Base-by-base conservation (phyloP, 1,139 yeast genomes). In the Yamadazyma aaseri region DNA sequence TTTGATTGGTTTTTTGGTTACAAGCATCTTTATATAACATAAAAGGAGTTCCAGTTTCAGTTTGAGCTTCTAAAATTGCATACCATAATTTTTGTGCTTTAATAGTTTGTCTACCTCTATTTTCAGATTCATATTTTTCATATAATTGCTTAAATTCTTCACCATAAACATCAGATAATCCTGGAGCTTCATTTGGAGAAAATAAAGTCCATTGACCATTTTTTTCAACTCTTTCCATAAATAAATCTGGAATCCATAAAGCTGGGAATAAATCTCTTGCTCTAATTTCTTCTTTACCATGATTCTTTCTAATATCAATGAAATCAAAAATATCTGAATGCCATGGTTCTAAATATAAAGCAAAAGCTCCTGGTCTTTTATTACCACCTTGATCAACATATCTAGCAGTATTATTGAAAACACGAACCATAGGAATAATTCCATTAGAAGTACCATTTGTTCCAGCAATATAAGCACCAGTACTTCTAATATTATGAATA, bases 321-420 rank as follows among this genome's bases (percentile, higher is more conserved):
- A 86, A 83, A 40, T 86, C 95, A 56, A 85, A 81, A 38, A 86
- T 75, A 55, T 86, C 96, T 16, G 86, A 77, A 54, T 86, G 96
- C 96, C 96, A 86, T 47, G 96, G 95, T 64, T 86, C 96, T 39
- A 86, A 68, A 60, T 86, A 86, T 38, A 86, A 65, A 27, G 96
- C 95, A 59, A 86, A 84, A 10, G 96, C 96, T 53, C 96, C 96
- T 2, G 96, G 96, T 56, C 96, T 78, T 62, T 87, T 87, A 69
- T 86, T 86, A 50, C 96, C 96, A 56, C 96, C 96, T 67, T 86
- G 96, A 53, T 86, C 96, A 32, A 86, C 96, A 51, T 86, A 86
- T 56, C 96, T 76, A 20, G 96, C 96, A 38, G 96, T 86, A 63
- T 86, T 86, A 71, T 86, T 86, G 70, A 77, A 86, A 17, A 86